Base-by-base conservation (phyloP, 306 rosid genomes). In the Vigna reflexopilosa region DNA sequence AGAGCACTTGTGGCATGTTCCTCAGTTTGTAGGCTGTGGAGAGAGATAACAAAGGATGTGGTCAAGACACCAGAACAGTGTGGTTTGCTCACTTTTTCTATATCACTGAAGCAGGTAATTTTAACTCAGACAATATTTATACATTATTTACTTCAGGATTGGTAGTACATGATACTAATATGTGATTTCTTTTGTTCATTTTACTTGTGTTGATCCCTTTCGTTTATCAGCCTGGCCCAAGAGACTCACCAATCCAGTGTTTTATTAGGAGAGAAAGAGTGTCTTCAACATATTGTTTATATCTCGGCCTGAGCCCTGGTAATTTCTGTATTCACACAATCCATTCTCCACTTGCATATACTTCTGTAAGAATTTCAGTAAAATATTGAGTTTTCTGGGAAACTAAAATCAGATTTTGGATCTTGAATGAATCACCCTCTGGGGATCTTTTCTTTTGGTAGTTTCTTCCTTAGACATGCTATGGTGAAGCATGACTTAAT, bases 231-330 rank as follows among this genome's bases (percentile, higher is more conserved):
- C 97, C 97, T 61, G 98, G 92, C 49, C 97, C 93, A 58, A 89
- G 97, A 78, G 97, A 94, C 49, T 54, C 84, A 75, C 90, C 94
- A 42, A 89, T 92, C 73, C 97, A 94, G 83, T 94, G 98, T 79
- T 92, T 88, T 87, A 94, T 94, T 9, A 88, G 86, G 85, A 92
- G 98, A 88, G 97, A 92, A 61, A 90, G 94, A 79, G 80, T 67
- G 59, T 83, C 95, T 76, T 88, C 98, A 1, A 94, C 93, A 47
- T 94, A 81, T 81, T 72, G 83, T 51, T 91, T 94, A 38, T 94
- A 89, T 85, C 97, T 94, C 51, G 98, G 98, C 80, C 79, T 89
- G 7, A 91, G 95, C 81, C 98, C 98, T 14, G 97, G 98, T 94
- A 94, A 90, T 40, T 8, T 44, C 44, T 28, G 64, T 77, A 7